Conservation (phyloP, 176 grass and related monocot species). For the Carex cristatella region DNA sequence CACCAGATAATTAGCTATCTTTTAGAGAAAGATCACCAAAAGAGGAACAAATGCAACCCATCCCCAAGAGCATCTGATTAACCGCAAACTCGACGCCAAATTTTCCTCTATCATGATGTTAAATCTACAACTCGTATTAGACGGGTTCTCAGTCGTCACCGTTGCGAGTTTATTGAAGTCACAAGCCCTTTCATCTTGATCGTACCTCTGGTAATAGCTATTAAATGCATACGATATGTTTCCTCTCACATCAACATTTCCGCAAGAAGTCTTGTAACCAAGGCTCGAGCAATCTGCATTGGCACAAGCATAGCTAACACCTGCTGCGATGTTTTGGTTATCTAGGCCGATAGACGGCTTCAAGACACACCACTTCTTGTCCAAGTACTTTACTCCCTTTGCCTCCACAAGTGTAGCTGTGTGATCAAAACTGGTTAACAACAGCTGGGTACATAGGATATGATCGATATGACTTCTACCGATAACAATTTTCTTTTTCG, state of each 20-base stretch:
- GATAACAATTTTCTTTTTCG: neutral
- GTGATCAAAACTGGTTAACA: neutral
- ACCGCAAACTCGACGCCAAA: neutral
- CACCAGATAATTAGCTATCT: neutral
- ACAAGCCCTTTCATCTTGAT: conserved; percentile 66
- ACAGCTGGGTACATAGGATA: neutral
- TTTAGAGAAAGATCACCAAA: conserved; percentile 15
- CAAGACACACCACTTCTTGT: conserved; percentile 58
- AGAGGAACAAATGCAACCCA: conserved; percentile 14
- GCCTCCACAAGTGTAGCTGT: conserved; percentile 30
- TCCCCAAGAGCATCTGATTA: neutral
- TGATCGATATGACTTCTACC: neutral
- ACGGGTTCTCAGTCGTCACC: conserved; percentile 45
- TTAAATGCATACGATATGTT: conserved; percentile 78
- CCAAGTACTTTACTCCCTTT: conserved; percentile 40
- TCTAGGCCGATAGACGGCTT: conserved; percentile 35
- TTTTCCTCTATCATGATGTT: conserved; percentile 40
- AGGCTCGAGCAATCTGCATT: conserved; percentile 66
- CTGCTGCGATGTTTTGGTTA: conserved; percentile 43
- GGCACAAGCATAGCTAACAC: conserved; percentile 64
- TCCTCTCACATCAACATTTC: conserved; percentile 51
- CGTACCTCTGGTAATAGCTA: conserved; percentile 66
- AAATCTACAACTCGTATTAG: conserved; percentile 39
- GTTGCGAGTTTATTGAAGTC: conserved; percentile 49
- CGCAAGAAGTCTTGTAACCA: conserved; percentile 71